Evolutionary conservation across 352 stramenopile species (phyloP).

Genomic region (Globisporangium splendens): DNA sequence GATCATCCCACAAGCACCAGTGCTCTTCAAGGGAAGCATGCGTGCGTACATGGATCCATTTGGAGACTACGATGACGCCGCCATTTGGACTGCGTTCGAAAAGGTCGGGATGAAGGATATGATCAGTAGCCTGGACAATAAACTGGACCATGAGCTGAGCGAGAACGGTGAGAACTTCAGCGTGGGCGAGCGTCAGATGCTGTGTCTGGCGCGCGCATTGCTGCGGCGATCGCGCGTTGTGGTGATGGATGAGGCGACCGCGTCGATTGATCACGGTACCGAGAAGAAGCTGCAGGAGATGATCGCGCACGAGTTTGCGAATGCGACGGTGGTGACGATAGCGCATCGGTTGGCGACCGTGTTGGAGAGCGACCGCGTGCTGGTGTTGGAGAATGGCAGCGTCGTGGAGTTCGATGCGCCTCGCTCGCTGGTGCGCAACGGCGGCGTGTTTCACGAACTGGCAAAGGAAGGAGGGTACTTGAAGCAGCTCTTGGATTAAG

Average conservation of each 20-base stretch:
- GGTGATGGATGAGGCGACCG: constrained; percentile 91
- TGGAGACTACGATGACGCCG: constrained; percentile 41
- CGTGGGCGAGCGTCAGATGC: constrained; percentile 93
- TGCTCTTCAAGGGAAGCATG: too few relatives aligned
- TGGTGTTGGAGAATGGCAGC: constrained; percentile 84
- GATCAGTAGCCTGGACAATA: constrained; percentile 52
- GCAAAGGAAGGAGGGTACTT: constrained; percentile 26
- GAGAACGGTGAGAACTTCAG: constrained; percentile 92
- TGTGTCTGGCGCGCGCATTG: constrained; percentile 95
- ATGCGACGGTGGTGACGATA: constrained; percentile 91
- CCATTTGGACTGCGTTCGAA: constrained; percentile 80
- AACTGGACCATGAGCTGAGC: constrained; percentile 64
- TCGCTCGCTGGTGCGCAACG: constrained; percentile 8
- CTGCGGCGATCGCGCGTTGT: constrained; percentile 84
- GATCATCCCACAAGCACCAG: too few relatives aligned
- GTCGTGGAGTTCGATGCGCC: constrained; percentile 88
- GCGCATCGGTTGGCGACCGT: constrained; percentile 93
- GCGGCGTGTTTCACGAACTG: constrained; percentile 21
- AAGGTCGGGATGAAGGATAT: constrained; percentile 35
- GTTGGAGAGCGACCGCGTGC: constrained; percentile 85
- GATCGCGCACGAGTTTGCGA: constrained; percentile 84
- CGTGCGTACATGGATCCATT: too few relatives aligned
- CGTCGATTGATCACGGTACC: constrained; percentile 54
- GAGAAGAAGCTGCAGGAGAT: constrained; percentile 67
- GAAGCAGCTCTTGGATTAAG: constrained; percentile 3